phyloP scores from a whole-genome alignment of 2,329 filamentous ascomycete species.

The Dendrostoma leiphaemia region DNA sequence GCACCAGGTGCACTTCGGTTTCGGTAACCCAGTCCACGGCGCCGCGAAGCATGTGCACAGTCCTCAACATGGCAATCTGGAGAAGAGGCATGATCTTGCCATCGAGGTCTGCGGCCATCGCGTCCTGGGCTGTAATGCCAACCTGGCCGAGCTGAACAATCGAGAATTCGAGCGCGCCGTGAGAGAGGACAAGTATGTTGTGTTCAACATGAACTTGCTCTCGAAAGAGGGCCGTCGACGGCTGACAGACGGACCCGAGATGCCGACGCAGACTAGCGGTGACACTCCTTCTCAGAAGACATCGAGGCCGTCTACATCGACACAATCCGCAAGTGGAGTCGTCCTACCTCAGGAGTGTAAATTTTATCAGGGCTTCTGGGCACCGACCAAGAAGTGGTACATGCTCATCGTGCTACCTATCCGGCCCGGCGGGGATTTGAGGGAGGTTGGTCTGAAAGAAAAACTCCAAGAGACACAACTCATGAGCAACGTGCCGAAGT shows the following conservation, averaged over 20 bases:
- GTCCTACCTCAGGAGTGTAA: constrained; percentile 28
- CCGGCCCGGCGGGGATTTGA: constrained; percentile 11
- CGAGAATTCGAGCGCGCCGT: constrained; percentile 27
- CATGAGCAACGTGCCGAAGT: constrained; percentile 29
- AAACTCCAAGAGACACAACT: constrained; percentile 30
- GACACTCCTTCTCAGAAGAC: not conserved
- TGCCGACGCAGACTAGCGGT: not conserved
- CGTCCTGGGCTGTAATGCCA: constrained; percentile 31
- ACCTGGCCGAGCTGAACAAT: constrained; percentile 33
- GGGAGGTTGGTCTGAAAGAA: constrained; percentile 16
- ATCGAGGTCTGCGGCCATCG: constrained; percentile 32
- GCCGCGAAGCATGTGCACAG: constrained; percentile 38
- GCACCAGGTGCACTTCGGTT: constrained; percentile 35
- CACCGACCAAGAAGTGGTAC: constrained; percentile 27
- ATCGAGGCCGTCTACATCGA: not conserved
- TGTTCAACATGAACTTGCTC: constrained; percentile 17
- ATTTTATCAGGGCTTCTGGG: constrained; percentile 33
- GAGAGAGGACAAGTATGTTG: constrained; percentile 28
- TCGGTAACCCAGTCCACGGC: constrained; percentile 30
- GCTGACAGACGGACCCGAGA: constrained; percentile 13
- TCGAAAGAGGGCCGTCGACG: constrained; percentile 15
- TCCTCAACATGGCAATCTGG: constrained; percentile 27
- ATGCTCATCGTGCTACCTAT: constrained; percentile 36
- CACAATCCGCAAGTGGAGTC: constrained; percentile 18
- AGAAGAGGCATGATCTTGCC: constrained; percentile 29